Evolutionary conservation across 305 asterid species (phyloP), one percentile per base, ranked within the genome.

Genomic region (Coffea humblotiana): DNA sequence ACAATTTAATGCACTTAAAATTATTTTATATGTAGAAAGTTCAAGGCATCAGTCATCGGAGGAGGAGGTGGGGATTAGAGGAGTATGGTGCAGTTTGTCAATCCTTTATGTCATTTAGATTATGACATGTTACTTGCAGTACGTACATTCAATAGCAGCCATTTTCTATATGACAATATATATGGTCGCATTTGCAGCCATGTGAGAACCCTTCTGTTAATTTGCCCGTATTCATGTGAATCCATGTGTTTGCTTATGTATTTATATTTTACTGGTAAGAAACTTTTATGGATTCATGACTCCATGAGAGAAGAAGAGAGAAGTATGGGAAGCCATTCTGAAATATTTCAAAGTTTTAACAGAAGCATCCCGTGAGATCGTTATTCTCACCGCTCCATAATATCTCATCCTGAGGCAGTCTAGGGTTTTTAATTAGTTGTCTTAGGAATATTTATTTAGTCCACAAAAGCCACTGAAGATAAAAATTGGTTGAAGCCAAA

Each of bases 201-300:
- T 78, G 69, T 71, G 77, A 60, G 32, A 37, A 29, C 13, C 71
- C 27, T 43, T 70, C 18, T 9, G 18, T 40, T 56, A n/a, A 73
- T 71, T 71, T n/a, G n/a, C 49, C 16, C 49, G 40, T 37, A 40
- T 78, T 78, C 77, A 71, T 78, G 82, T 71, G 82, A 71, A 29
- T 71, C 72, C 82, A 71, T 71, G 77, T 79, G 82, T 71, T 43
- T 45, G 52, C 51, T 32, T 12, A 8, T 18, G 60, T n/a, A 47
- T 47, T 65, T 18, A 37, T n/a, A 47, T 47, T 65, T 5, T 13
- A 65, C 70, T 29, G 21, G 15, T 13, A 1, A 47, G 16, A 14
- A 54, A 47, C 16, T 11, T 1, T 27, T 47, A 10, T 21, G 6
- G 8, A 15, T 21, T 27, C 47, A 43, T 16, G 56, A 45, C 18